Evolutionary conservation across 352 stramenopile genomes (phyloP).

Genomic region (Phytopythium aichiense): DNA sequence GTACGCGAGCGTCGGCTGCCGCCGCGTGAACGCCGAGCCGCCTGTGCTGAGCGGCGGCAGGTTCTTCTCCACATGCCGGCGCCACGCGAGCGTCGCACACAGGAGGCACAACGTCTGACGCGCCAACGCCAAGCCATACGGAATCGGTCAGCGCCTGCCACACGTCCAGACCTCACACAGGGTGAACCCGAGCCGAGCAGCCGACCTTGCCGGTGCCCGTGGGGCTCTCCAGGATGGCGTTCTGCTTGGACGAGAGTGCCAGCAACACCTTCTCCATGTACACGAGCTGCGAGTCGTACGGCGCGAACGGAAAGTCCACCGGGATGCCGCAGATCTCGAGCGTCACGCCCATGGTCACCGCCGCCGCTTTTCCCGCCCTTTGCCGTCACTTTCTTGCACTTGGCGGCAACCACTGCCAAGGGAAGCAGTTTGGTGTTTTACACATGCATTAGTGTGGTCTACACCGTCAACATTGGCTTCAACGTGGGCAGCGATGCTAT

Average conservation of each 20-base stretch:
- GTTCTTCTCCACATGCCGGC: constrained; percentile 62
- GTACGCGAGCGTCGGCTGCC: constrained; percentile 32
- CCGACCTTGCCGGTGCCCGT: constrained; percentile 96
- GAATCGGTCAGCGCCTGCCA: neutral
- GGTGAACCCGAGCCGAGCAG: neutral
- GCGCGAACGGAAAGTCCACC: constrained; percentile 96
- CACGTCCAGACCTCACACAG: no score
- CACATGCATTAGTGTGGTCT: neutral
- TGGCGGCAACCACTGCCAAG: neutral
- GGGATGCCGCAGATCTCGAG: constrained; percentile 84
- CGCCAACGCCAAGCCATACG: neutral
- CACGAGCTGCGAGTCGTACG: constrained; percentile 95
- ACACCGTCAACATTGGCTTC: neutral
- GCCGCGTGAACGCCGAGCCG: neutral
- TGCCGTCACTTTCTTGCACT: neutral
- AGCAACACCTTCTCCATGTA: constrained; percentile 97
- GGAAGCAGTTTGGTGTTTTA: neutral
- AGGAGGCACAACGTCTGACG: constrained; percentile 94
- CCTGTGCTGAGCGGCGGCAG: constrained; percentile 15
- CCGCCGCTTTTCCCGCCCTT: no score
- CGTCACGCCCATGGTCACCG: constrained; percentile 41
- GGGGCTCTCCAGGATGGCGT: constrained; percentile 97
- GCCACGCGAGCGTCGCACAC: constrained; percentile 94
- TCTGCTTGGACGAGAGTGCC: constrained; percentile 88
- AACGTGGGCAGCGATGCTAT: no score